Evolutionary conservation across 2,329 filamentous ascomycete genomes (phyloP).

Genomic region (Aspergillus eucalypticola): DNA sequence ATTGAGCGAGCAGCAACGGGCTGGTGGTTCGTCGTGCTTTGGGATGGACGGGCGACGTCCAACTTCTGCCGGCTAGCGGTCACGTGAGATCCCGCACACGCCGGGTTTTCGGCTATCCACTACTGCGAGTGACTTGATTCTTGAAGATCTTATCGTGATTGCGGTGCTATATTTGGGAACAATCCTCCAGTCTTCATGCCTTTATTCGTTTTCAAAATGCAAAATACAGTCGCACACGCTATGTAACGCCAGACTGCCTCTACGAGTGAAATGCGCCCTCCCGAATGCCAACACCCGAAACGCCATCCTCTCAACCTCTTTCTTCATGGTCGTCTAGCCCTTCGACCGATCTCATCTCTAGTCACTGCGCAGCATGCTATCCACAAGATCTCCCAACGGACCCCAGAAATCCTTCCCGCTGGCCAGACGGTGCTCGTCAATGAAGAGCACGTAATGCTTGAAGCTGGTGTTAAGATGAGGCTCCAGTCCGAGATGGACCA

Average conservation of each 20-base stretch:
- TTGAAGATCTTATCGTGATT: not conserved
- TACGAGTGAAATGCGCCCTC: constrained; percentile 7
- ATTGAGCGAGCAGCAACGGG: constrained; percentile 15
- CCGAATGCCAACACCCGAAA: constrained; percentile 19
- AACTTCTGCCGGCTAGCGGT: constrained; percentile 29
- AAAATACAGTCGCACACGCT: not conserved
- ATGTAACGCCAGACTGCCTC: constrained; percentile 8
- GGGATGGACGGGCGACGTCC: constrained; percentile 23
- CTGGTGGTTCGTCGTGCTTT: constrained; percentile 14
- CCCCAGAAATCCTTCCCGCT: constrained; percentile 98
- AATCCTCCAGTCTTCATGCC: not conserved
- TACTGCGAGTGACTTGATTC: not conserved
- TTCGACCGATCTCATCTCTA: constrained; percentile 42
- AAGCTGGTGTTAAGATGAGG: constrained; percentile 98
- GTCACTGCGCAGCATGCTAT: constrained; percentile 96
- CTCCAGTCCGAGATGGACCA: constrained; percentile 91
- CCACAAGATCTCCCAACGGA: constrained; percentile 89
- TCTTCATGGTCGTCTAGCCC: constrained; percentile 7
- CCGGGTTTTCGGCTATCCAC: constrained; percentile 24
- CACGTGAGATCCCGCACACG: constrained; percentile 32
- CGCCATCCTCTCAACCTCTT: constrained; percentile 14
- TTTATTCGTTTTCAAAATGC: not conserved
- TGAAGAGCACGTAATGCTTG: constrained; percentile 99
- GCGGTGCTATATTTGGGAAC: not conserved
- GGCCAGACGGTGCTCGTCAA: constrained; percentile 91